Conservation (phyloP, 768 basidiomycete genomes). For the Leccinum arenicola region DNA sequence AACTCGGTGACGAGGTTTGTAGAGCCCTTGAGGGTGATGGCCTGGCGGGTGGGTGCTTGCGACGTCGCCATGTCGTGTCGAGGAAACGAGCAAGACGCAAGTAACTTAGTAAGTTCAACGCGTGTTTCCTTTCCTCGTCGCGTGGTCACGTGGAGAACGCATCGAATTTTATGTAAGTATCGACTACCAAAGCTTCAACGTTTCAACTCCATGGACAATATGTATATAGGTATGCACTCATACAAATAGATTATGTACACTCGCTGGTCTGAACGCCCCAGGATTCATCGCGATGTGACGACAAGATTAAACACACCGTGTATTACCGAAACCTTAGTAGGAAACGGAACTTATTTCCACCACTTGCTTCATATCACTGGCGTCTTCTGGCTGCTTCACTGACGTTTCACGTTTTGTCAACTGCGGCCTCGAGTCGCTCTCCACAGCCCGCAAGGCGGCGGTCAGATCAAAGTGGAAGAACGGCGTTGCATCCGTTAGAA, state of each 20-base stretch:
- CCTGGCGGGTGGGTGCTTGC: constrained; percentile 55
- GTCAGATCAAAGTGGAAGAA: neutral
- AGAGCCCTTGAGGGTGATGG: constrained; percentile 94
- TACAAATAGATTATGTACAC: neutral
- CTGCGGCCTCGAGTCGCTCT: neutral
- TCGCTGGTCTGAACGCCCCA: neutral
- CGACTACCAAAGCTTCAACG: neutral
- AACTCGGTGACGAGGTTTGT: constrained; percentile 94
- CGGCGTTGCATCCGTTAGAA: neutral
- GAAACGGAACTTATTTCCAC: neutral
- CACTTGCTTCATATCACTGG: neutral
- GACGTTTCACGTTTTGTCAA: neutral
- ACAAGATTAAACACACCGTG: neutral
- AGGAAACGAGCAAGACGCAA: neutral
- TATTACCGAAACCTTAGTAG: neutral
- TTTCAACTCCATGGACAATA: neutral
- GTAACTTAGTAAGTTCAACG: neutral
- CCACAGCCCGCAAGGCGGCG: neutral
- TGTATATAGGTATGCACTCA: too few species aligned
- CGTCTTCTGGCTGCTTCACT: neutral
- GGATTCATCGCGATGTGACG: neutral
- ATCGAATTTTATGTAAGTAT: too few species aligned
- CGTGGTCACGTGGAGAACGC: neutral
- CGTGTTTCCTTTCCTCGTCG: neutral
- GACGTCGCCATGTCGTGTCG: constrained; percentile 39